A percentile compares a stretch with the other conserved stretches of the same genome.
phyloP scores from a whole-genome alignment of 257 asterid genomes.

The Lavandula angustifolia region DNA sequence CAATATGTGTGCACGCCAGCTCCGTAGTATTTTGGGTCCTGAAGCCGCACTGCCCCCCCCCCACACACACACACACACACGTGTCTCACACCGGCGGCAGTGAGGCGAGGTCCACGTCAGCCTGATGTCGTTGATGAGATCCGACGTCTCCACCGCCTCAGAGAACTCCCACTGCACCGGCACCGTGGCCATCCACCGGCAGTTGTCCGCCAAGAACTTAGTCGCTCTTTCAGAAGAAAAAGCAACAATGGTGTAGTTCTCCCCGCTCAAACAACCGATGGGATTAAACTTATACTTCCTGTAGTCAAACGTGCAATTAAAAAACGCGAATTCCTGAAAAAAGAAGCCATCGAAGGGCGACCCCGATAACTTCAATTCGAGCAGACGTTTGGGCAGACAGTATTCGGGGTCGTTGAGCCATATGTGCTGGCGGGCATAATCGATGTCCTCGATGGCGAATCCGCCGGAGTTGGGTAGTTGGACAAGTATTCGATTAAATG shows the following conservation, averaged over 20 bases:
- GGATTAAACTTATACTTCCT: conserved; percentile 32
- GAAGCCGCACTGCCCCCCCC: conserved; percentile 49
- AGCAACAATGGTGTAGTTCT: conserved; percentile 46
- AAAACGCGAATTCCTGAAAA: conserved; percentile 42
- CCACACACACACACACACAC: too few relatives aligned
- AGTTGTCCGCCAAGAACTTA: conserved; percentile 35
- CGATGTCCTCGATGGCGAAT: conserved; percentile 43
- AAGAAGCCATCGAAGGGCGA: conserved; percentile 47
- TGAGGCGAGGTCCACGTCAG: conserved; percentile 46
- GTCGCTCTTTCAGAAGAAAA: conserved; percentile 33
- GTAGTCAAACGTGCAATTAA: conserved; percentile 48
- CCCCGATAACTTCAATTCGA: conserved; percentile 47
- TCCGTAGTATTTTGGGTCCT: conserved; percentile 24
- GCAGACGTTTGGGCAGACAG: conserved; percentile 59
- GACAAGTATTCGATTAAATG: conserved; percentile 37
- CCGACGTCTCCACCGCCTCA: conserved; percentile 44
- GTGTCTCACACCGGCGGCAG: conserved; percentile 53
- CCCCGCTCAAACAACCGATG: conserved; percentile 52
- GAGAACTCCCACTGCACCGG: conserved; percentile 46
- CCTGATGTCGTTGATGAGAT: conserved; percentile 45
- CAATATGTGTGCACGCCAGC: conserved; percentile 40
- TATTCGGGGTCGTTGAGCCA: conserved; percentile 54
- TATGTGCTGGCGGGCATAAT: conserved; percentile 46
- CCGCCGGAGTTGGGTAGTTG: conserved; percentile 40
- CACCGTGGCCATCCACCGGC: conserved; percentile 39